Evolutionary conservation across 2,329 filamentous ascomycete species (phyloP).

Genomic region (Arthroderma sp.): DNA sequence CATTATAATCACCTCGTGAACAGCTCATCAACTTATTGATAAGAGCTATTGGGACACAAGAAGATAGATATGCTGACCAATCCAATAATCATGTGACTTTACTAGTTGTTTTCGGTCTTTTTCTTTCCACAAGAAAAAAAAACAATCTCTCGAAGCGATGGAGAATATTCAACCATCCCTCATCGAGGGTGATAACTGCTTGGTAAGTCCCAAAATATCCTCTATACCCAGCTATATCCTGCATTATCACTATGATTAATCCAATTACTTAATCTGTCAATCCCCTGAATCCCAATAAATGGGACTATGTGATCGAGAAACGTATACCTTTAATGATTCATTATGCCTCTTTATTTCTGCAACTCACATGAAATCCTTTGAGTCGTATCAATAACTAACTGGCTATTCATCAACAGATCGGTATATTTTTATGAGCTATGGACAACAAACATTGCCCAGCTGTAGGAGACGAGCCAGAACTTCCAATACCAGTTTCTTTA

Average conservation of each 20-base stretch:
- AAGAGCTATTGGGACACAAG: too few species aligned
- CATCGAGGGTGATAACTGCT: background rate
- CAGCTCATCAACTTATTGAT: background rate
- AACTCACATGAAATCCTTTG: constrained; percentile 1
- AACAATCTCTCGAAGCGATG: background rate
- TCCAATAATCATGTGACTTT: background rate
- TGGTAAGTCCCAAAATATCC: constrained; percentile 23
- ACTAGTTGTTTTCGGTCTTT: background rate
- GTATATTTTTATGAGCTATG: background rate
- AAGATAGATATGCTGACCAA: background rate
- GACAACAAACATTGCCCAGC: background rate
- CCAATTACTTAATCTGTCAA: constrained; percentile 63
- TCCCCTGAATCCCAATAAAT: constrained; percentile 52
- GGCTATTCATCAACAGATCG: background rate
- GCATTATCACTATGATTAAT: constrained; percentile 47
- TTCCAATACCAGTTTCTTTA: constrained; percentile 65
- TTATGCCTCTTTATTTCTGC: constrained; percentile 15
- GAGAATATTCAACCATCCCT: background rate
- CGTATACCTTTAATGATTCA: constrained; percentile 22
- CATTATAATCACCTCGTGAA: background rate
- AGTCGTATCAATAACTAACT: constrained; percentile 3
- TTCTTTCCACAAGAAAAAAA: constrained; percentile 2
- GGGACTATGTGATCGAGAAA: constrained; percentile 27
- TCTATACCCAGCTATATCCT: background rate
- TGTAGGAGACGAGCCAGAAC: constrained; percentile 27